A percentile compares a stretch with the other conserved stretches of the same genome.
phyloP scores from a whole-genome alignment of 2,329 filamentous ascomycete species.

The Arthrobotrys musiformis region DNA sequence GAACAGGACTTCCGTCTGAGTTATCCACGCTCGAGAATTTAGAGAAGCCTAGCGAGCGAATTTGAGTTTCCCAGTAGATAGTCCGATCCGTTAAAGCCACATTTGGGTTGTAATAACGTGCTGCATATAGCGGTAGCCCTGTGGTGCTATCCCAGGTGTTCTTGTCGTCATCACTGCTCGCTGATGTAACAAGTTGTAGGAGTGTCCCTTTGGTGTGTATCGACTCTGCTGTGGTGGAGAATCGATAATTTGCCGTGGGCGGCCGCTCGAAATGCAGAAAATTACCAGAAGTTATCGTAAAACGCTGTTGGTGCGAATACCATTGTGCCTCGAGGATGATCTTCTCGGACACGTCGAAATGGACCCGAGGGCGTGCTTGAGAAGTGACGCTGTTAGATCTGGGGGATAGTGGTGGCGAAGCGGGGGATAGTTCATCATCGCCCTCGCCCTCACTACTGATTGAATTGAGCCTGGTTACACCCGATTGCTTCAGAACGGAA shows the following conservation, averaged over 20 bases:
- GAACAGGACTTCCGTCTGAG: not conserved
- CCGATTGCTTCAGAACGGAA: conserved; percentile 37
- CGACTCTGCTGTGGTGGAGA: conserved; percentile 48
- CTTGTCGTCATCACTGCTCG: conserved; percentile 49
- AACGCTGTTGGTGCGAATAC: conserved; percentile 51
- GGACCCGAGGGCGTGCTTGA: conserved; percentile 32
- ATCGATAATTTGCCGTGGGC: conserved; percentile 46
- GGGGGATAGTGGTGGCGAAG: conserved; percentile 44
- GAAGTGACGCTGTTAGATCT: conserved; percentile 48
- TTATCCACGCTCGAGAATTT: conserved; percentile 50
- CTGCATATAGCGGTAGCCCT: conserved; percentile 37
- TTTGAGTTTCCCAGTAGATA: conserved; percentile 48
- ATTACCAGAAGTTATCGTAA: conserved; percentile 49
- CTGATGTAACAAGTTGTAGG: conserved; percentile 39
- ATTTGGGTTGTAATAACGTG: conserved; percentile 42
- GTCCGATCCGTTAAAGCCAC: conserved; percentile 38
- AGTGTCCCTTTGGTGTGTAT: conserved; percentile 52
- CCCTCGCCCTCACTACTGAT: conserved; percentile 31
- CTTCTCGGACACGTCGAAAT: conserved; percentile 48
- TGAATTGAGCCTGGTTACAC: conserved; percentile 17
- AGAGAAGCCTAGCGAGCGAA: conserved; percentile 43
- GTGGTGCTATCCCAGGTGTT: conserved; percentile 54
- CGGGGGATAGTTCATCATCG: not conserved
- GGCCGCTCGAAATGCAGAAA: conserved; percentile 51
- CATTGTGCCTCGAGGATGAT: conserved; percentile 50